phyloP scores from a whole-genome alignment of 768 basidiomycete species.

The Favolaschia claudopus region DNA sequence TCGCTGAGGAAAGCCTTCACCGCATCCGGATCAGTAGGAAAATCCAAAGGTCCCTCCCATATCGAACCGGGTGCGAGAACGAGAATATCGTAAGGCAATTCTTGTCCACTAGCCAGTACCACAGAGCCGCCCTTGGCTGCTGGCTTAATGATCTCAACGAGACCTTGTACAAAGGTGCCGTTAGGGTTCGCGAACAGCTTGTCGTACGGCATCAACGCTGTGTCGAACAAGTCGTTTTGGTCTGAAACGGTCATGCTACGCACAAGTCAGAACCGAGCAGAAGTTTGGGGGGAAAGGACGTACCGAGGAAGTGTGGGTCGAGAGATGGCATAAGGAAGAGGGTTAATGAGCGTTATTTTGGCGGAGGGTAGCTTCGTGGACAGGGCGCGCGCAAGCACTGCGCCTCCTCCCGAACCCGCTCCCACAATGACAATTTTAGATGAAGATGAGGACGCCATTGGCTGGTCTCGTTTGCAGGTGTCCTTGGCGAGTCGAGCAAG shows the following conservation, averaged over 20 bases:
- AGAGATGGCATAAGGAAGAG: slow-evolving; percentile 47
- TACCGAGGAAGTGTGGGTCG: slow-evolving; percentile 48
- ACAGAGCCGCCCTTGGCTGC: slow-evolving; percentile 48
- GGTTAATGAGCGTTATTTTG: slow-evolving; percentile 36
- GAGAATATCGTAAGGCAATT: slow-evolving; percentile 56
- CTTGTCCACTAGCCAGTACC: slow-evolving; percentile 52
- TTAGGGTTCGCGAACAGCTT: slow-evolving; percentile 52
- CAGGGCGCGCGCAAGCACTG: not conserved
- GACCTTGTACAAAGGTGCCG: slow-evolving; percentile 48
- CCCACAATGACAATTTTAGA: slow-evolving; percentile 15
- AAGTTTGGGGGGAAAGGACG: too few species aligned
- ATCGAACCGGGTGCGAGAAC: slow-evolving; percentile 61
- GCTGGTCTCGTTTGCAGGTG: too few species aligned
- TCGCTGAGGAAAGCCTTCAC: slow-evolving; percentile 32
- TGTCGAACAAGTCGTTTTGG: slow-evolving; percentile 37
- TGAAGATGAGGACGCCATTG: not conserved
- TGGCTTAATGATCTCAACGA: slow-evolving; percentile 36
- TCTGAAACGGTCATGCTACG: slow-evolving; percentile 46
- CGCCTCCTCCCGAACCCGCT: not conserved
- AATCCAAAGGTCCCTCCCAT: slow-evolving; percentile 50
- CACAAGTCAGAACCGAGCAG: too few species aligned
- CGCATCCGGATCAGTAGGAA: slow-evolving; percentile 36
- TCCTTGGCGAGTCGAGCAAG: too few species aligned
- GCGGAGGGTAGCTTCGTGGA: slow-evolving; percentile 10
- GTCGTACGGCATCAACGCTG: slow-evolving; percentile 54